Conservation (phyloP, 2,329 filamentous ascomycete genomes). For the Beauveria australis region DNA sequence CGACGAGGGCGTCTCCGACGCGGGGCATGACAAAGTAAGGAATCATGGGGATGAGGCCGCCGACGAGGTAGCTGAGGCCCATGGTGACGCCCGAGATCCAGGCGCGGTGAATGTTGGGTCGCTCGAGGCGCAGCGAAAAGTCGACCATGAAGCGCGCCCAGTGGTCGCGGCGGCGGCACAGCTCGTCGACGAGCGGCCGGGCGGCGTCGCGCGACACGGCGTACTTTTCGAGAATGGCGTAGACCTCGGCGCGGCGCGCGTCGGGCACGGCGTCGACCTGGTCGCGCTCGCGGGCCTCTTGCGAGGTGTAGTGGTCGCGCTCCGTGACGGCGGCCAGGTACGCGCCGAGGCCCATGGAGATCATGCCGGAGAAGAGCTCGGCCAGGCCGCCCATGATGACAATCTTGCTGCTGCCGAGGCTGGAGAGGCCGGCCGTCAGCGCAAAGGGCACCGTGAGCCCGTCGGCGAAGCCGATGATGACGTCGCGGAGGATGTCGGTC, state of each 20-base stretch:
- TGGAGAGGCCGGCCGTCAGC: slow-evolving; percentile 63
- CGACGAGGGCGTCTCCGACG: slow-evolving; percentile 43
- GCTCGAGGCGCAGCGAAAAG: slow-evolving; percentile 43
- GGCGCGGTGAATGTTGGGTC: slow-evolving; percentile 35
- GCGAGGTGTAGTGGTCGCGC: slow-evolving; percentile 40
- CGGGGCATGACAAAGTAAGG: slow-evolving; percentile 55
- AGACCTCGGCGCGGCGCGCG: slow-evolving; percentile 39
- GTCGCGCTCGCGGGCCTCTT: slow-evolving; percentile 35
- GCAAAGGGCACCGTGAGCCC: slow-evolving; percentile 75
- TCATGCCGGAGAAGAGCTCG: slow-evolving; percentile 67
- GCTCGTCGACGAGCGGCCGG: slow-evolving; percentile 38
- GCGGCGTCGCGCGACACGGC: slow-evolving; percentile 35
- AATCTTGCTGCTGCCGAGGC: slow-evolving; percentile 54
- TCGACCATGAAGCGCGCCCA: slow-evolving; percentile 54
- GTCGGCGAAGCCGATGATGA: slow-evolving; percentile 70
- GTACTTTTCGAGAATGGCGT: slow-evolving; percentile 43
- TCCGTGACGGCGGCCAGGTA: slow-evolving; percentile 60
- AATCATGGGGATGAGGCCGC: slow-evolving; percentile 61
- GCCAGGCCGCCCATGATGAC: slow-evolving; percentile 67
- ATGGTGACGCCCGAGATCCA: slow-evolving; percentile 56
- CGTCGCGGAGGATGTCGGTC: slow-evolving; percentile 46
- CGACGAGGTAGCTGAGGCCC: slow-evolving; percentile 60
- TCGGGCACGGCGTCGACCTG: slow-evolving; percentile 36
- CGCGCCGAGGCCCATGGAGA: slow-evolving; percentile 70
- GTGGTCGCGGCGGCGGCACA: slow-evolving; percentile 38